Evolutionary conservation across 768 basidiomycete genomes (phyloP).

Genomic region (Amanita inopinata): DNA sequence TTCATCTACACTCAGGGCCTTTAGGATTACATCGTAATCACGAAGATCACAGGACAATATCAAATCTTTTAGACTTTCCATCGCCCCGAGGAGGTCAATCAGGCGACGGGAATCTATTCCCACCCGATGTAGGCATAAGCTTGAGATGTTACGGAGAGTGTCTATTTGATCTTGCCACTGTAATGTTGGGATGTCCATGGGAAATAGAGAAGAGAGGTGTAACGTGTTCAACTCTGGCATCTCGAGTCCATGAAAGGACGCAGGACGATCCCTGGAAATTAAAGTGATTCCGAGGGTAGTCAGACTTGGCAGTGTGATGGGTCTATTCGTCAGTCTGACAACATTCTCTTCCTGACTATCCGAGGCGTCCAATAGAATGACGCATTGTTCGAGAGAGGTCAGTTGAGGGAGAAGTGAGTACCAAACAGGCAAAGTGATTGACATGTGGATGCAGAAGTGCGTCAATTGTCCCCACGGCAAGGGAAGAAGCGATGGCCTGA

Average conservation of each 20-base stretch:
- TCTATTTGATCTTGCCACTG: conserved; percentile 5
- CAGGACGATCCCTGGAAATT: not conserved
- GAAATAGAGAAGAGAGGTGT: conserved; percentile 4
- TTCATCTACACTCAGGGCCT: conserved; percentile 1
- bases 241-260: not conserved
- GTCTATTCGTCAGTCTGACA: not conserved
- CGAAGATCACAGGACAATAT: conserved; percentile 3
- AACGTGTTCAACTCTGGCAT: conserved; percentile 2
- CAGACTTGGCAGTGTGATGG: not conserved
- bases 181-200: conserved; percentile 2
- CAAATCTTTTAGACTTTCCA: not conserved
- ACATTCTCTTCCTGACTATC: not conserved
- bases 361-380: not conserved
- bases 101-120: conserved; percentile 1
- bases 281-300: not conserved
- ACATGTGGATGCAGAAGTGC: conserved; percentile 1
- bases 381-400: conserved; percentile 3
- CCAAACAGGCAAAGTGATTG: conserved; percentile 2
- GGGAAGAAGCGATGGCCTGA: conserved; percentile 1
- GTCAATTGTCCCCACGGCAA: conserved; percentile 4
- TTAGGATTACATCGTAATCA: not conserved
- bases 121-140: conserved; percentile 4
- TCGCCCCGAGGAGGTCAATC: not conserved
- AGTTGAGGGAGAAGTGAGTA: conserved; percentile 1
- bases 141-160: not conserved